These are phyloP conservation scores for Astrothelium subdiscretum DNA, from an alignment of 495 filamentous ascomycete genomes.

Conservation along the genomic window DNA sequence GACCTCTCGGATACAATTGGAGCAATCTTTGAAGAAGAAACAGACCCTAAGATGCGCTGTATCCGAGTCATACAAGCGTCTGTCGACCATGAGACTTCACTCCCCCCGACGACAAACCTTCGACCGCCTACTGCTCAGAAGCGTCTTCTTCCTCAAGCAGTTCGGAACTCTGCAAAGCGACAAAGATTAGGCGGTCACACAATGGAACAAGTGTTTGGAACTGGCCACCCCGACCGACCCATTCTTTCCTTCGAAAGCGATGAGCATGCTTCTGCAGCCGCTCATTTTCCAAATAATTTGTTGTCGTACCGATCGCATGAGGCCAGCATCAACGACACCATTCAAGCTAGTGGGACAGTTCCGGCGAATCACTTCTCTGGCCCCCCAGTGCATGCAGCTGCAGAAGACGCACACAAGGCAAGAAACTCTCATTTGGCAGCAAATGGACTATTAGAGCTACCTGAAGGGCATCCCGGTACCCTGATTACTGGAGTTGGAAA, in stretches of 20 bases:
- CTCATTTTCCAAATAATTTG: background rate
- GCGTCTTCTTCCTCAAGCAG: background rate
- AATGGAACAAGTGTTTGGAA: background rate
- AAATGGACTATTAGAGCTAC: background rate
- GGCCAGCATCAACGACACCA: too few species aligned
- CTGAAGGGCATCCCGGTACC: background rate
- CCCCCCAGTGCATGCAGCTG: background rate
- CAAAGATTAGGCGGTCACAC: background rate
- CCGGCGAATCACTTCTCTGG: background rate
- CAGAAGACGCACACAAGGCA: background rate
- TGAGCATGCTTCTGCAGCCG: background rate
- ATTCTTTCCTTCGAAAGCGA: background rate
- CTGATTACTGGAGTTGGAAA: background rate
- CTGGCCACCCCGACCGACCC: background rate
- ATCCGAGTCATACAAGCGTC: slow-evolving; percentile 16
- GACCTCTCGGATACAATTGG: slow-evolving; percentile 21
- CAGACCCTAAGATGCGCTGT: slow-evolving; percentile 10
- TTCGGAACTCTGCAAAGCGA: background rate
- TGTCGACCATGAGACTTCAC: slow-evolving; percentile 15
- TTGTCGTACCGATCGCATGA: background rate
- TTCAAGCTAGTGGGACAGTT: background rate
- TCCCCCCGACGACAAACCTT: slow-evolving; percentile 16
- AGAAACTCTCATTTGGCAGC: background rate
- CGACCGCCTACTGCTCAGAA: slow-evolving; percentile 10
- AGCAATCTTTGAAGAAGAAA: slow-evolving; percentile 19